Base-by-base conservation (phyloP, 495 filamentous ascomycete genomes). In the Annulohypoxylon bovei region DNA sequence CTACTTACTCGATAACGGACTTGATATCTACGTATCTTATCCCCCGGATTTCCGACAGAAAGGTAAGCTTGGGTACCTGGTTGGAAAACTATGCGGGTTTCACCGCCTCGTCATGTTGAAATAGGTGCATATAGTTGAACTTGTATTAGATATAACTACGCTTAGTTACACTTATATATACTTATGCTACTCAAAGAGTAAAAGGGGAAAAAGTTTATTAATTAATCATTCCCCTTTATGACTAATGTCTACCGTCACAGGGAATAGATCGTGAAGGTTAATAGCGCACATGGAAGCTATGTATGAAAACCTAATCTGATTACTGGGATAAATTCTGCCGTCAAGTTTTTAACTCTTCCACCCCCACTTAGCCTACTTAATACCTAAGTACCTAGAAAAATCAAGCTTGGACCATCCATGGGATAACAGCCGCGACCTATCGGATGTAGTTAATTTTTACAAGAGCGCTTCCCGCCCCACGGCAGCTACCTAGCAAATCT, bases 11-110 rank as follows among this genome's bases (percentile, higher is more conserved):
- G 60, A 54, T 42, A 54, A 54, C 44, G 12, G 35, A 37, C 28
- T 50, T 30, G 6, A 49, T 39, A 62, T 35, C 46, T 39, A n/a
- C 54, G 47, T 16, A 40, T 68, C 40, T 57, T 57, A 68, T 62
- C 49, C 65, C 55, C 57, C 57, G 33, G 57, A 68, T 62, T 42
- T 50, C 37, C 49, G 11, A 32, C 18, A 22, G 39, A 23, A 50
- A 68, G 33, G 47, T 44, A 61, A 42, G 12, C 25, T 39, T 59
- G 23, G 33, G 54, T 47, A 52, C 64, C 49, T 37, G 37, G 40
- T 37, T 20, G 20, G 52, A 39, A 57, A 47, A 46, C 12, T 16
- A 20, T 49, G 39, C 30, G 23, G 32, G 62, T 65, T 40, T 65
- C 53, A 65, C 62, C 62, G 62, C 62, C 20, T 65, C 12, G 30